Percentiles rank a stretch among this genome's conserved stretches.
Conservation (phyloP, 208 protist species). For the Vickermania spadyakhi region DNA sequence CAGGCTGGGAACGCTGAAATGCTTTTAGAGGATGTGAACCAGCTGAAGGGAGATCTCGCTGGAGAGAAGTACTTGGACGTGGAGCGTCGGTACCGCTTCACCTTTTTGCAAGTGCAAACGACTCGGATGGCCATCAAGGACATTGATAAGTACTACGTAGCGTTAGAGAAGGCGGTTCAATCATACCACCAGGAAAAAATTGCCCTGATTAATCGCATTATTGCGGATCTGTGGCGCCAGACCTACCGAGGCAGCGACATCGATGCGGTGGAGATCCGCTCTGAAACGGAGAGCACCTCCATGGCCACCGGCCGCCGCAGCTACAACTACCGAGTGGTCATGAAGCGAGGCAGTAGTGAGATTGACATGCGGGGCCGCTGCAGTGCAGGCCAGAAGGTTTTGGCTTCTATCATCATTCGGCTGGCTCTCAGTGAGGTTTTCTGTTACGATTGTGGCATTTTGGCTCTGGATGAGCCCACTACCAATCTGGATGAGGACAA, state of each 20-base stretch:
- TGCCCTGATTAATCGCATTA: conserved; percentile 97
- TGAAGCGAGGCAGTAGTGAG: conserved; percentile 91
- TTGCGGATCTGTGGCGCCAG: conserved; percentile 95
- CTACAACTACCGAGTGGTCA: conserved; percentile 94
- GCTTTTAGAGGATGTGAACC: conserved; percentile 54
- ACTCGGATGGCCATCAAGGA: conserved; percentile 82
- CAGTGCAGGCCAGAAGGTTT: conserved; percentile 96
- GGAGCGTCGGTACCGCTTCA: conserved; percentile 82
- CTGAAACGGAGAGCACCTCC: conserved; percentile 77
- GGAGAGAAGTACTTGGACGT: conserved; percentile 76
- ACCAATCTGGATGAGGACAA: conserved; percentile 98
- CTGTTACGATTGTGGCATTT: conserved; percentile 98
- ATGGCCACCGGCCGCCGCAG: conserved; percentile 53
- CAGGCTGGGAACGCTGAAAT: conserved; percentile 74
- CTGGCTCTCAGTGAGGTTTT: conserved; percentile 98
- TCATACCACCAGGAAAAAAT: conserved; percentile 98
- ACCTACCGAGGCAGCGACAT: conserved; percentile 98
- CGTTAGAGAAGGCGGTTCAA: conserved; percentile 94
- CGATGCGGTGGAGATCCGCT: conserved; percentile 95
- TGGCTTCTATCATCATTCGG: conserved; percentile 99
- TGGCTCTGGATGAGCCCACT: conserved; percentile 99
- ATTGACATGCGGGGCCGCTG: conserved; percentile 99
- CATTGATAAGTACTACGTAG: conserved; percentile 86
- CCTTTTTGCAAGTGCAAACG: conserved; percentile 84
- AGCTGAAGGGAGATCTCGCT: conserved; percentile 45